Base-by-base conservation (phyloP, 495 filamentous ascomycete genomes). In the Rhizodiscina lignyota region DNA sequence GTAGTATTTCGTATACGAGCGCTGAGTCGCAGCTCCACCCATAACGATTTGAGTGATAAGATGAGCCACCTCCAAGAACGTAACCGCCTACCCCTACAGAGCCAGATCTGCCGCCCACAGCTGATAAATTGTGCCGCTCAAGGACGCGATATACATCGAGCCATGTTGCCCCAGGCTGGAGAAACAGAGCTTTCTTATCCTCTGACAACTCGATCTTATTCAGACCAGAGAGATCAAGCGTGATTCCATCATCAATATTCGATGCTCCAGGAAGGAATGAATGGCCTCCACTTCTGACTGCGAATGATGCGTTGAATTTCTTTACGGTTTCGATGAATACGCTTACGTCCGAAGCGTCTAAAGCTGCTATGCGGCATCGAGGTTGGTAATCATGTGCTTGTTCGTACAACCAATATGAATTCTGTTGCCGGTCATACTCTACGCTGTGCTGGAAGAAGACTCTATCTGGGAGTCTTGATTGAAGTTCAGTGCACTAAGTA, bases 41-140 rank as follows among this genome's bases (percentile, higher is more conserved):
- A 39, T 70, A 70, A 42, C 70, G 58, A 11, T 62, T 61, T 18
- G 65, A 65, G 42, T 35, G 68, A 70, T 56, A 21, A 61, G 44
- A 4, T 58, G 41, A 20, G 59, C 30, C 17, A 18, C 30, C 30
- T 18, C 30, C 30, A 16, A 32, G 30, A 10, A 32, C 17, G 17
- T 32, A 60, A 1, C 64, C 63, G 21, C 59, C 60, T 3, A 66
- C 55, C 4, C 60, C 60, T 1, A 60, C 58, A 38, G 56, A 54
- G 12, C 55, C 53, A 1, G 21, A 32, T 5, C 44, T 20, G 2
- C 35, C 44, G 10, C 44, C 41, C 5, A 30, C 11, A 13, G 37
- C 41, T 4, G 36, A 16, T 1, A 47, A n/a, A 10, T 30, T 24
- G 11, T 21, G 12, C n/a, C 5, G 12, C 8, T 43, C 40, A 2